Percentiles rank a stretch among this genome's conserved stretches.
Evolutionary conservation across 768 basidiomycete species (phyloP).

Genomic region (Hericium alpestre): DNA sequence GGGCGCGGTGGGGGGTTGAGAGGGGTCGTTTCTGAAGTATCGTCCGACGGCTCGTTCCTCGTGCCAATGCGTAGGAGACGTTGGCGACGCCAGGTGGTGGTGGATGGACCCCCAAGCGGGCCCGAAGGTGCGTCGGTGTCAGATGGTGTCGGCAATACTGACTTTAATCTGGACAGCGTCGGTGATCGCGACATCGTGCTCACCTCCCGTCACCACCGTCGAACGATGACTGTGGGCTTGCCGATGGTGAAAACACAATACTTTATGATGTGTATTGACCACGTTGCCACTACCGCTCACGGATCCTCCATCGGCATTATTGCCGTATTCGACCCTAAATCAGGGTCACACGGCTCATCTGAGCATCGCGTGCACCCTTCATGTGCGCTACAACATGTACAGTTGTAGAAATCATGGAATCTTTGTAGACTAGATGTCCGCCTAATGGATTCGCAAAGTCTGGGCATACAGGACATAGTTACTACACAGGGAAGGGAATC

Average conservation of each 20-base stretch:
- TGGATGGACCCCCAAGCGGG: slow-evolving; percentile 39
- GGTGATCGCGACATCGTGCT: not conserved
- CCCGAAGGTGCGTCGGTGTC: slow-evolving; percentile 19
- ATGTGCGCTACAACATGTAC: not conserved
- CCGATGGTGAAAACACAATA: too few species aligned
- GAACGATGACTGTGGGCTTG: too few species aligned
- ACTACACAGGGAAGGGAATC: not conserved
- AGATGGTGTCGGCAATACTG: not conserved
- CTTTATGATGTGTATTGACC: not conserved
- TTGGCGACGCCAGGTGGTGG: slow-evolving; percentile 50
- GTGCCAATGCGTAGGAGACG: slow-evolving; percentile 47
- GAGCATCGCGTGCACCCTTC: not conserved
- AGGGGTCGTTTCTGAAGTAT: slow-evolving; percentile 25
- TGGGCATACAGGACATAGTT: not conserved
- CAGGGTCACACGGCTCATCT: not conserved
- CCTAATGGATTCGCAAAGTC: not conserved
- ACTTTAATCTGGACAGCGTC: not conserved
- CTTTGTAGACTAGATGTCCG: not conserved
- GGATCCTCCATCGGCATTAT: not conserved
- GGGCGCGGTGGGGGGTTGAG: slow-evolving; percentile 18
- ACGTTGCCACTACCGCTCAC: not conserved
- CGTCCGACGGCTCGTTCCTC: slow-evolving; percentile 6
- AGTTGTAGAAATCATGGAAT: not conserved
- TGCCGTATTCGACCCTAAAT: not conserved
- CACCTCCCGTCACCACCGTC: too few species aligned